A percentile compares a stretch with the other conserved stretches of the same genome.
Conservation (phyloP, 164 flowering plant genomes). For the Echeveria elegans region DNA sequence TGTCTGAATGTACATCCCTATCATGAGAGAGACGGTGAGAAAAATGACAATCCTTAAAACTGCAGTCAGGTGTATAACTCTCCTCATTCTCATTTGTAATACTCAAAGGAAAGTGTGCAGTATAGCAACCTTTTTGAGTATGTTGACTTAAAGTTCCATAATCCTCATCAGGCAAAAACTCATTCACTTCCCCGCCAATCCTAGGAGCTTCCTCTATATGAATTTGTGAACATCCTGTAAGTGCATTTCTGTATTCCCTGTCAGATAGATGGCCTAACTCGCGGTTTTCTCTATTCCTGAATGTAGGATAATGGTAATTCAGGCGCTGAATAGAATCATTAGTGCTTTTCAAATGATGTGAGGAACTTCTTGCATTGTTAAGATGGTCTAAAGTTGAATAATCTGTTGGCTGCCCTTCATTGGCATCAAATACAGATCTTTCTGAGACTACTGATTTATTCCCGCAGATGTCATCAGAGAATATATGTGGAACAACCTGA, state of each 20-base stretch:
- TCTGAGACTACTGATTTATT: not conserved
- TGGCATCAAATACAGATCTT: not conserved
- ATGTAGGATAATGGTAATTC: not conserved
- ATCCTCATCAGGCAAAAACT: not conserved
- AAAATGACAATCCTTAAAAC: not conserved
- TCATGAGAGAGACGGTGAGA: not conserved
- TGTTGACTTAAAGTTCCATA: not conserved
- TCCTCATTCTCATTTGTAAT: not conserved
- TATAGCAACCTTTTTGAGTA: not conserved
- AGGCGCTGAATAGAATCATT: not conserved
- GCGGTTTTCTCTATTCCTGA: not conserved
- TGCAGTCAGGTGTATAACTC: not conserved
- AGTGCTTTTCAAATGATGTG: not conserved
- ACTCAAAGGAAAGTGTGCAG: not conserved
- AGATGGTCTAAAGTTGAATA: not conserved
- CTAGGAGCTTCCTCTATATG: not conserved
- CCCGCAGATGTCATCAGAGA: not conserved
- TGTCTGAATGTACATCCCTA: not conserved
- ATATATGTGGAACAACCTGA: not conserved
- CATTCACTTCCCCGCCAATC: not conserved
- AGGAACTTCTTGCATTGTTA: not conserved
- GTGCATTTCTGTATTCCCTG: not conserved
- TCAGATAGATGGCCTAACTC: conserved; percentile 1
- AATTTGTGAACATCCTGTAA: not conserved
- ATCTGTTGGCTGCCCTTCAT: not conserved